Conservation (phyloP, 2,329 filamentous ascomycete species). For the Fusarium metavorans region DNA sequence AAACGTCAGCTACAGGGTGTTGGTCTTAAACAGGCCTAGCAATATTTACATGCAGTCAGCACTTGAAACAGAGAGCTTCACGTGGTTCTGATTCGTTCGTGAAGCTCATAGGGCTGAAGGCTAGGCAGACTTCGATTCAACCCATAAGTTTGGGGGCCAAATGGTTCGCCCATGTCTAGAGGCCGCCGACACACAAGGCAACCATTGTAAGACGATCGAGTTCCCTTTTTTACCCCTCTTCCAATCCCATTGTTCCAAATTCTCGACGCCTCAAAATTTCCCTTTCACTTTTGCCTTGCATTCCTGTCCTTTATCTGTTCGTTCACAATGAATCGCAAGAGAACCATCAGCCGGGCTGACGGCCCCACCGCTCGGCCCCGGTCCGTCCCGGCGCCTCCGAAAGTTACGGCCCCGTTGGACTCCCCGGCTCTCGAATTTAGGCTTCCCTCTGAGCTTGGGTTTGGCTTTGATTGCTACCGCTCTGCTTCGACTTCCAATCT, state of each 20-base stretch:
- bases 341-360: background rate
- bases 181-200: constrained; percentile 30
- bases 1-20: background rate
- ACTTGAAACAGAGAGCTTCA: background rate
- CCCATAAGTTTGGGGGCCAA: constrained; percentile 26
- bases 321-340: background rate
- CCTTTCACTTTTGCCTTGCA: background rate
- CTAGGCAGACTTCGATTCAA: constrained; percentile 5
- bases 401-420: background rate
- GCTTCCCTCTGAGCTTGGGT: constrained; percentile 12
- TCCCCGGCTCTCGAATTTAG: background rate
- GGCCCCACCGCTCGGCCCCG: constrained; percentile 32
- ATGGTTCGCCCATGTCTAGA: constrained; percentile 14
- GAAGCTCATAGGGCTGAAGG: background rate
- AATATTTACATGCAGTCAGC: background rate
- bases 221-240: constrained; percentile 3
- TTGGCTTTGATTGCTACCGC: constrained; percentile 19
- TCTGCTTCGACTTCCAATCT: constrained; percentile 27
- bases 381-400: constrained; percentile 9
- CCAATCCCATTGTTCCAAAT: constrained; percentile 13
- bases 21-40: background rate
- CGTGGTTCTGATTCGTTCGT: background rate
- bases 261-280: background rate
- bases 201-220: background rate
- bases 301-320: background rate